phyloP scores from a whole-genome alignment of 306 rosid species.

The Glycyrrhiza uralensis region DNA sequence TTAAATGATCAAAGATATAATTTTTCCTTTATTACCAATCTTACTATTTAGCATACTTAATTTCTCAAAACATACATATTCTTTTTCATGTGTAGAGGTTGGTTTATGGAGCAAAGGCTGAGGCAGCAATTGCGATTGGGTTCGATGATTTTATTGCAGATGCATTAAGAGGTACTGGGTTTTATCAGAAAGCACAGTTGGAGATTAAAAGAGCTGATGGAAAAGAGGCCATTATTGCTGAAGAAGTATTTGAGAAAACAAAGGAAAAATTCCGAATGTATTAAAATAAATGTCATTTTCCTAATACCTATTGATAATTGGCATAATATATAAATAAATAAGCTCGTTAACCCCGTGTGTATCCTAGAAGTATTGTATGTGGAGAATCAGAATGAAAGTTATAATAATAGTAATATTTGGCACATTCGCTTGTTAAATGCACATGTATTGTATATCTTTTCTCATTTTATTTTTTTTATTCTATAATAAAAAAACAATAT shows the following conservation, averaged over 20 bases:
- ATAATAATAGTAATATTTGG: not conserved
- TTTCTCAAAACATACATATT: not conserved
- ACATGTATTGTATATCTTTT: no score
- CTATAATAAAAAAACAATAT: no score
- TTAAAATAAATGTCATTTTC: constrained; percentile 37
- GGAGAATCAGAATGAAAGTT: not conserved
- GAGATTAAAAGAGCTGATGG: constrained; percentile 96
- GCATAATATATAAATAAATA: constrained; percentile 19
- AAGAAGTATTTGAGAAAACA: constrained; percentile 90
- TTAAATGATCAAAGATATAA: no score
- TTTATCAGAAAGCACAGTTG: constrained; percentile 79
- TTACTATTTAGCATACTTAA: not conserved
- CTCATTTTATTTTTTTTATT: no score
- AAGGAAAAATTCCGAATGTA: constrained; percentile 76
- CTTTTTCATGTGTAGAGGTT: constrained; percentile 54
- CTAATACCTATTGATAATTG: not conserved
- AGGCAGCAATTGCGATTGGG: constrained; percentile 95
- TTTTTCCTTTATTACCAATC: no score
- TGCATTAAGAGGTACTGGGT: constrained; percentile 83
- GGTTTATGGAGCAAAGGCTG: constrained; percentile 97
- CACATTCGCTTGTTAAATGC: no score
- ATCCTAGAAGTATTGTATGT: not conserved
- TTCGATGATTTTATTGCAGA: constrained; percentile 95
- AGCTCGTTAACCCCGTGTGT: not conserved
- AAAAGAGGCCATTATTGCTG: constrained; percentile 75